These are phyloP conservation scores for Pichia sp. DNA, from an alignment of 1,139 yeast genomes.

Conservation along the genomic window DNA sequence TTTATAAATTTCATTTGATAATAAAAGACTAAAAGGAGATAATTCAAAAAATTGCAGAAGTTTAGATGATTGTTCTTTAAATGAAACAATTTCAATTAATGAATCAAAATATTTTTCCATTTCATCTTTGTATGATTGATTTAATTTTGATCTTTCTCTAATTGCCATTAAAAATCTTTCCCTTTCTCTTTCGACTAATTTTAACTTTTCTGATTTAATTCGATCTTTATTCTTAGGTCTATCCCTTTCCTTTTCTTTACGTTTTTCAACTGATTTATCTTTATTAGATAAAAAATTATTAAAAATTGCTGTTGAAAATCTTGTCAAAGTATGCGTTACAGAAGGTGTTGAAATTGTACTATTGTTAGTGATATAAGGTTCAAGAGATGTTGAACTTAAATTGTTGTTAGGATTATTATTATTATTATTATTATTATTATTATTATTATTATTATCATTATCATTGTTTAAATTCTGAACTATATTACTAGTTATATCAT, in stretches of 20 bases:
- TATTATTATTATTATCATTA: not conserved
- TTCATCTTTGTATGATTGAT: conserved; percentile 21
- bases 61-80: conserved; percentile 76
- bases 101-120: conserved; percentile 61
- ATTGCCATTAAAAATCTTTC: conserved; percentile 1
- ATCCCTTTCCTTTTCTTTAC: not conserved
- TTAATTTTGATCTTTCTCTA: conserved; percentile 4
- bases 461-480: no score
- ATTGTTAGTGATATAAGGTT: not conserved
- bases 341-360: conserved; percentile 3
- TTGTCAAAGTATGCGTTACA: conserved; percentile 5
- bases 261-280: not conserved
- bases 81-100: conserved; percentile 51
- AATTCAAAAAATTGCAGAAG: conserved; percentile 82
- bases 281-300: not conserved
- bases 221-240: no score
- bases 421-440: not conserved
- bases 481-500: no score
- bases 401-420: not conserved
- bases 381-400: not conserved
- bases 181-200: not conserved
- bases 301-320: conserved; percentile 8
- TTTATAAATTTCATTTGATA: conserved; percentile 76
- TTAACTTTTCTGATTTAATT: not conserved
- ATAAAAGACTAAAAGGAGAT: conserved; percentile 77